Base-by-base conservation (phyloP, 2,329 filamentous ascomycete species). In the Cercospora zeina region DNA sequence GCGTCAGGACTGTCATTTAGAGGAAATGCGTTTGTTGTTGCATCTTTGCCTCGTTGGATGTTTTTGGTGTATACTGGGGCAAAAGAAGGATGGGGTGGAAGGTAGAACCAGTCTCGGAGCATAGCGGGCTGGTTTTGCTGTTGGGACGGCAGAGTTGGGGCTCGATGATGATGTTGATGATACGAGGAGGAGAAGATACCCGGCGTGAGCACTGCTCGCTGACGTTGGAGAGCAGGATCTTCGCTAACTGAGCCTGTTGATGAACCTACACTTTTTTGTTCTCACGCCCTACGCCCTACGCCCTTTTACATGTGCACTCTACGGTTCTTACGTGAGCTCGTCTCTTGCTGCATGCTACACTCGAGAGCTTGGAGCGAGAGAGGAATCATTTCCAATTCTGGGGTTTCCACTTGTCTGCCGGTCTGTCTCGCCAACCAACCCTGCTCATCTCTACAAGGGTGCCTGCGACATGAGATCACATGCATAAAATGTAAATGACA, bases 1-100 rank as follows among this genome's bases (percentile, higher is more conserved):
- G 58, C 24, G 51, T 61, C n/a, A 33, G 54, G 21, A 36, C 27
- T 16, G 49, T 64, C 34, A 54, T 64, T 34, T 63, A 57, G 21
- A 31, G 14, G 14, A 56, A n/a, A 31, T 37, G 13, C 34, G 16
- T 36, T 13, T 14, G 47, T 24, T 27, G 27, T 45, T 21, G 37
- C 36, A 37, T 37, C 14, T 49, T 30, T 11, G 19, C 21, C 14
- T 16, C 19, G 13, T 24, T 30, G 45, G 13, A 5, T 8, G 3
- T 27, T 27, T 27, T 30, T 30, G 27, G 45, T 30, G 27, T 30
- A 30, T 30, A 8, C 30, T 21, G 21, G 11, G 39, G 1, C 39
- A 21, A 45, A 11, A 42, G 16, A 16, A 16, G 10, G 39, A 45
- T 19, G 21, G 39, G 39, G 39, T 45, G 39, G 16, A 16, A 45